Percentiles rank a stretch among this genome's conserved stretches.
Evolutionary conservation across 1,284 basidiomycete species (phyloP).

Genomic region (Pterulicium gracile): DNA sequence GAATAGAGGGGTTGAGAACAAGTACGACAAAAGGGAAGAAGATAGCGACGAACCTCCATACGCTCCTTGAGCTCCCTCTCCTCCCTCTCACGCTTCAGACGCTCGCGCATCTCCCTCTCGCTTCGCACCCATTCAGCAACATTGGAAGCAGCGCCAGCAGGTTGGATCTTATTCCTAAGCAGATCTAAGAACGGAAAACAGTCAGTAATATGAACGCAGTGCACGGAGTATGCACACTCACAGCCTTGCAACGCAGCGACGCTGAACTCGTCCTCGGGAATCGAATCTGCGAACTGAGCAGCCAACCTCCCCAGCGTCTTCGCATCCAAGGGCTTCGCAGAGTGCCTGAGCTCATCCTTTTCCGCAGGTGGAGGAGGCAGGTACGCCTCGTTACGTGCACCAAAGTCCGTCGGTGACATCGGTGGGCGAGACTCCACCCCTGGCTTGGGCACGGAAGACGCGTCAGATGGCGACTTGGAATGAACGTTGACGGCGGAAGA

Average conservation of each 20-base stretch:
- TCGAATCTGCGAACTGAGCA: constrained; percentile 60
- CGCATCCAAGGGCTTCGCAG: constrained; percentile 51
- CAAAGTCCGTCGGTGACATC: constrained; percentile 28
- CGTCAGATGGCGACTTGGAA: constrained; percentile 13
- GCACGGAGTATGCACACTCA: constrained; percentile 31
- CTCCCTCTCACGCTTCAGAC: constrained; percentile 59
- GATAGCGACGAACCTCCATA: constrained; percentile 34
- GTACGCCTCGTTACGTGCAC: constrained; percentile 48
- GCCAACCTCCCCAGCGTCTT: constrained; percentile 53
- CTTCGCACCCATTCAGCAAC: constrained; percentile 58
- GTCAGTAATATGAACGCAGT: constrained; percentile 6
- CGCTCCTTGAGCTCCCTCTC: constrained; percentile 34
- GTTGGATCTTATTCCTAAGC: constrained; percentile 70
- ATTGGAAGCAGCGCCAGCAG: constrained; percentile 55
- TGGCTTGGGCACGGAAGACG: constrained; percentile 21
- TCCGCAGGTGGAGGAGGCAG: constrained; percentile 54
- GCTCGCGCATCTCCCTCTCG: constrained; percentile 62
- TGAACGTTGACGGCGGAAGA: neutral
- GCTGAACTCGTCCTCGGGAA: constrained; percentile 74
- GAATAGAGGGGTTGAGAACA: constrained; percentile 7
- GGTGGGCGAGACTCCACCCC: constrained; percentile 17
- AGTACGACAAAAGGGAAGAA: constrained; percentile 7
- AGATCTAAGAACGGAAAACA: constrained; percentile 38
- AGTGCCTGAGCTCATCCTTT: constrained; percentile 43
- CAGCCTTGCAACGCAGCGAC: constrained; percentile 82